Evolutionary conservation across 2,329 filamentous ascomycete genomes (phyloP), one percentile per base, ranked within the genome.

Genomic region (Thermothelomyces thermophilus): DNA sequence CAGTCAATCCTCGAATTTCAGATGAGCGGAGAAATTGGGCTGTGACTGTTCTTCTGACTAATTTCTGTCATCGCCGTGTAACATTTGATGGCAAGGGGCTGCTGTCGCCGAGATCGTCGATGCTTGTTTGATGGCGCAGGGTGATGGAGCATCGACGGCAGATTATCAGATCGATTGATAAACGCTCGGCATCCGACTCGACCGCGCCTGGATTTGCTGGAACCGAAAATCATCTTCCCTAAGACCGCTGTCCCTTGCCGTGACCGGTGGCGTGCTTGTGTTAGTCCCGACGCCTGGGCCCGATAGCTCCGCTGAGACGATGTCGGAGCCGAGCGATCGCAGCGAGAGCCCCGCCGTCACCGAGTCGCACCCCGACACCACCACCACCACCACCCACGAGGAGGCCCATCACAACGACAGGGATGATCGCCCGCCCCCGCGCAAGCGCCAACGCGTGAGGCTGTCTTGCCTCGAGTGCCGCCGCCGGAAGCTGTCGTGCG

Each of bases 381-480:
- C n/a, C n/a, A n/a, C n/a, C n/a, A n/a, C n/a, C n/a, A n/a, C n/a
- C n/a, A n/a, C 24, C 22, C 42, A 19, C 33, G 34, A 46, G 35
- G 40, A 43, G n/a, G n/a, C n/a, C 34, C 35, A 41, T 17, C 37
- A 48, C 24, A 47, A 50, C 24, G 43, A 42, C 19, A 35, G 50
- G n/a, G 55, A 53, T 22, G 50, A 52, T 34, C 54, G 61, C n/a
- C 66, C 64, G 33, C 68, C 70, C 0, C 68, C 76, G 9, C 71
- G 78, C 53, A 82, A 82, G 66, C 68, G 79, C 28, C 79, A 82
- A 67, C 72, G 79, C 33, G 75, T 82, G 40, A 70, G 79, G 14
- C 70, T 82, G 37, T 80, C 76, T 41, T 82, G 79, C 55, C 71
- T 82, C 36, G 78, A 81, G 58, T 82, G 79, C 58, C 75, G 79